A percentile compares a stretch with the other conserved stretches of the same genome.
Evolutionary conservation across 179 eudicot species (phyloP).

Genomic region (Sideroxylon spinosum): DNA sequence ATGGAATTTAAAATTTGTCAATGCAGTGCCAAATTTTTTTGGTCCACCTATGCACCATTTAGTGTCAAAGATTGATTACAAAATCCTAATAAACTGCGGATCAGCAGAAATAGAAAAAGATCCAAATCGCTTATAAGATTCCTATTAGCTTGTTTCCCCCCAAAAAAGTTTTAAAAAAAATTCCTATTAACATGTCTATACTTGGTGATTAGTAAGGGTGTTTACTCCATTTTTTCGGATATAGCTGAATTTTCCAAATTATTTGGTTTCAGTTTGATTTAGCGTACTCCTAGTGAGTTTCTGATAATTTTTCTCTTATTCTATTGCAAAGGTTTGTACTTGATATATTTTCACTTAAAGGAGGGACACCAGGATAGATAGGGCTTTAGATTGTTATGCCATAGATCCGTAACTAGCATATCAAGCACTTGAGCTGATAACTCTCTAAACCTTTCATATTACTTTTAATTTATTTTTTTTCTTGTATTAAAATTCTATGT

Average conservation of each 20-base stretch:
- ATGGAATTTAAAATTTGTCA: slow-evolving; percentile 2
- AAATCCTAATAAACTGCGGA: slow-evolving; percentile 44
- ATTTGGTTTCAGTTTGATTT: not conserved
- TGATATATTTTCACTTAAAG: slow-evolving; percentile 64
- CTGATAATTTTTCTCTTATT: not conserved
- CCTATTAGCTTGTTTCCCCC: not conserved
- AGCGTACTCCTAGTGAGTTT: not conserved
- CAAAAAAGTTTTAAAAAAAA: no score
- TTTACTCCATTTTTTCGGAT: no score
- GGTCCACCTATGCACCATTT: slow-evolving; percentile 47
- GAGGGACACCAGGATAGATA: slow-evolving; percentile 89
- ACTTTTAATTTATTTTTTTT: not conserved
- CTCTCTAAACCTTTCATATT: not conserved
- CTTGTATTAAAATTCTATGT: not conserved
- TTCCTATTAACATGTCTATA: no score
- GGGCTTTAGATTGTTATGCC: slow-evolving; percentile 50
- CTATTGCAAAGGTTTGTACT: slow-evolving; percentile 46
- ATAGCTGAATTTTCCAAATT: no score
- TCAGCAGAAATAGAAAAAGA: slow-evolving; percentile 30
- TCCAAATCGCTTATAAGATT: slow-evolving; percentile 45
- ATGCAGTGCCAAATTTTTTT: slow-evolving; percentile 35
- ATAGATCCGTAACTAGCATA: slow-evolving; percentile 24
- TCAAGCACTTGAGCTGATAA: slow-evolving; percentile 29
- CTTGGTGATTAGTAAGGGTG: no score
- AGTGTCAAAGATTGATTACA: slow-evolving; percentile 47